These are phyloP conservation scores for Chrysosporium queenslandicum DNA, from an alignment of 2,329 filamentous ascomycete species.

Conservation along the genomic window DNA sequence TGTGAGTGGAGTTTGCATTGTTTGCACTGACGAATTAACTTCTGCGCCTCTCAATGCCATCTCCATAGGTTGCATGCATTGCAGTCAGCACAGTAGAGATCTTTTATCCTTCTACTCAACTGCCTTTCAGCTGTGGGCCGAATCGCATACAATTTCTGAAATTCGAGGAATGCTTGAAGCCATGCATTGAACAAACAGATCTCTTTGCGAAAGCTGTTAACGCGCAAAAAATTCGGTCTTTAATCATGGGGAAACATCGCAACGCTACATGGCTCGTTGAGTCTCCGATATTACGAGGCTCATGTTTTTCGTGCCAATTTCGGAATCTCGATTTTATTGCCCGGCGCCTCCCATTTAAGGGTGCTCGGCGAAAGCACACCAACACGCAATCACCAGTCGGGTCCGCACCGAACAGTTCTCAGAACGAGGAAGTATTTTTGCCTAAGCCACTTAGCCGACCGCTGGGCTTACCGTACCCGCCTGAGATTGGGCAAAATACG, in stretches of 20 bases:
- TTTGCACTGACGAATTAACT: neutral
- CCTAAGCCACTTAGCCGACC: conserved; percentile 51
- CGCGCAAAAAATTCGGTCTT: neutral
- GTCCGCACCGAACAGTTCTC: neutral
- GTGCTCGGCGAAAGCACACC: neutral
- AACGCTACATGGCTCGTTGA: neutral
- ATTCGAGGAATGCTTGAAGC: too few relatives aligned
- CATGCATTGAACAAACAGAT: too few relatives aligned
- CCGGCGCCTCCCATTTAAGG: conserved; percentile 14
- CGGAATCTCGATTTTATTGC: conserved; percentile 19
- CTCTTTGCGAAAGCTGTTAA: too few relatives aligned
- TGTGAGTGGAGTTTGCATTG: neutral
- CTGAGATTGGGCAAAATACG: conserved; percentile 68
- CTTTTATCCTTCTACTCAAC: too few relatives aligned
- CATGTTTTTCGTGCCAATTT: conserved; percentile 31
- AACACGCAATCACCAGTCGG: neutral
- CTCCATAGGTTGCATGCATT: too few relatives aligned
- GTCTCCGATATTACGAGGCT: conserved; percentile 5
- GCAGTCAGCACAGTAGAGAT: too few relatives aligned
- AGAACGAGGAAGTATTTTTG: neutral
- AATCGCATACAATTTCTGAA: too few relatives aligned
- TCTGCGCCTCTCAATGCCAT: too few relatives aligned
- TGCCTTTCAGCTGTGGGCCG: too few relatives aligned
- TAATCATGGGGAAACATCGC: neutral
- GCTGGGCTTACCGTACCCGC: conserved; percentile 69